Evolutionary conservation across 148 eudicot species (phyloP).

Genomic region (Spergularia bocconei): DNA sequence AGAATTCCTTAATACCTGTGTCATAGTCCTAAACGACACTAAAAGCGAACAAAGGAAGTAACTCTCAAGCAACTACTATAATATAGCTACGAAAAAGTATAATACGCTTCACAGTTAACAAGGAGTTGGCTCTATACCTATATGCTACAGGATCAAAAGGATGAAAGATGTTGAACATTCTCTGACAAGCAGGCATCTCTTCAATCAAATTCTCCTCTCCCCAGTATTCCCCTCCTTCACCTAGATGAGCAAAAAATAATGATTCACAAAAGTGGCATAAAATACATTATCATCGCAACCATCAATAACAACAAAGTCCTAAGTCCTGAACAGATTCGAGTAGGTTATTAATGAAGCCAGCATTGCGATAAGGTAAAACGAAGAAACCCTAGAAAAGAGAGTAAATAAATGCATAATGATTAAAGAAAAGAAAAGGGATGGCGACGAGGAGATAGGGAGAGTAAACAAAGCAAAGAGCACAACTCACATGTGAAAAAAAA

Average conservation of each 20-base stretch:
- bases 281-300: background rate
- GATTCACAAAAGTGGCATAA: background rate
- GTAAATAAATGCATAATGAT: too few relatives aligned
- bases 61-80: slow-evolving; percentile 8
- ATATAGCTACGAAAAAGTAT: background rate
- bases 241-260: slow-evolving; percentile 34
- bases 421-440: too few relatives aligned
- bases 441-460: too few relatives aligned
- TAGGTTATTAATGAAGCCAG: background rate
- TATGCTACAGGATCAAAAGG: slow-evolving; percentile 99
- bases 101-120: background rate
- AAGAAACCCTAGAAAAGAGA: too few relatives aligned
- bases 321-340: background rate
- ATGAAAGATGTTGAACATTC: slow-evolving; percentile 95
- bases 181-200: slow-evolving; percentile 91
- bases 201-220: slow-evolving; percentile 73
- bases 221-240: slow-evolving; percentile 86
- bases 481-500: too few relatives aligned
- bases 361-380: too few relatives aligned
- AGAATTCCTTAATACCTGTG: too few relatives aligned
- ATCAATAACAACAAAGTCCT: background rate
- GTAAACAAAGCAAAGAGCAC: too few relatives aligned
- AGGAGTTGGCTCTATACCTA: slow-evolving; percentile 44
- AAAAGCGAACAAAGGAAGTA: too few relatives aligned
- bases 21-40: too few relatives aligned